Base-by-base conservation (phyloP, 176 grass and related monocot species). In the Canna indica region DNA sequence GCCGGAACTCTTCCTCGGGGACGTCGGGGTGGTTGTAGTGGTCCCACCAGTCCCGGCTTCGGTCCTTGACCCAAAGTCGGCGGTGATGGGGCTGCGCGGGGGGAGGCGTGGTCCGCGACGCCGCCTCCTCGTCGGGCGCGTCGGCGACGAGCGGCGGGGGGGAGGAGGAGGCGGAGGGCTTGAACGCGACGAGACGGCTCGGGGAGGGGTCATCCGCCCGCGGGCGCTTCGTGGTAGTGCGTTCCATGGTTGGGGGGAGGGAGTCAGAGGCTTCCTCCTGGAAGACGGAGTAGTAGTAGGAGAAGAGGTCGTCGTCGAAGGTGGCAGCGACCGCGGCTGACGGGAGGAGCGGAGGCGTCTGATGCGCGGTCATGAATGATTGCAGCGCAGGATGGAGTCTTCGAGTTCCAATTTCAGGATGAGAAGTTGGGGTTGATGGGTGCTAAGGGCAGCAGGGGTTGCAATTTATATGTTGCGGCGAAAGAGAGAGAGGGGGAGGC, bases 41-140 rank as follows among this genome's bases (percentile, higher is more conserved):
- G 74, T 90, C 81, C 92, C 92, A 96, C 92, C 92, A 96, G 62
- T 81, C 81, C 17, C 41, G 22, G 46, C 80, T 78, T 11, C 83
- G 69, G 48, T 87, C 83, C 81, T 81, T 89, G 22, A 87, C 88
- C 88, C 88, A 90, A 41, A 96, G 76, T 71, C 88, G 58, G 22
- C 88, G 74, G 9, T 77, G 75, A n/a, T 80, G 68, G 18, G 61
- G 78, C 26, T 32, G 73, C 50, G 67, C 74, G 13, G 0, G 28
- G 7, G 34, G 20, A 54, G 32, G 20, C 3, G 48, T 64, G 15
- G 20, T 44, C 17, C 25, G 42, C 17, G 79, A 57, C 28, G 5
- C 64, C 13, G 16, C 64, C 26, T 53, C 28, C 36, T 75, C 62
- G 0, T 0, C 80, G 46, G 45, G 62, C 26, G 64, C 79, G 67